Conservation (phyloP, 129 eudicot genomes). For the Chrysanthemum lavandulifolium region DNA sequence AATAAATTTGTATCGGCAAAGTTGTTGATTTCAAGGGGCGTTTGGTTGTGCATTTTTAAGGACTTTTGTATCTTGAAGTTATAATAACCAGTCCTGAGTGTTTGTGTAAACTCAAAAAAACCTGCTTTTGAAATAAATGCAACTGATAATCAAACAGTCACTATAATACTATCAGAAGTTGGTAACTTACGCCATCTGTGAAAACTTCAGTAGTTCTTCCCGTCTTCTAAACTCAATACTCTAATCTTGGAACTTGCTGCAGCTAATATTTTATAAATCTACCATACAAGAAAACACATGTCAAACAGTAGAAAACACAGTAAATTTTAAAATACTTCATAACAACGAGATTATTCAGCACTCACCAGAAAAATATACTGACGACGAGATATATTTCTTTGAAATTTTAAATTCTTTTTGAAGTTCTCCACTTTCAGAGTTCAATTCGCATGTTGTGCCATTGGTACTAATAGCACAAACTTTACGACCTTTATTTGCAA, state of each 20-base stretch:
- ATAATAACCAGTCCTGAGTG: not conserved
- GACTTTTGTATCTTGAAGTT: not conserved
- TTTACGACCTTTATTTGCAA: constrained; percentile 43
- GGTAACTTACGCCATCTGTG: constrained; percentile 36
- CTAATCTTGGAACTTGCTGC: constrained; percentile 37
- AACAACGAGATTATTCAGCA: constrained; percentile 1
- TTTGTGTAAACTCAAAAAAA: not conserved
- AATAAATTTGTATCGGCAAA: not conserved
- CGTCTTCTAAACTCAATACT: constrained; percentile 40
- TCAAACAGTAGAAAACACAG: constrained; percentile 15
- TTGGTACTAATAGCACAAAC: constrained; percentile 33
- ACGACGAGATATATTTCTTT: constrained; percentile 41
- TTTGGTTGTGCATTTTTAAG: not conserved
- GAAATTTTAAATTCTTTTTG: constrained; percentile 38
- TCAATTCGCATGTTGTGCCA: constrained; percentile 46
- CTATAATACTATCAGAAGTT: not conserved
- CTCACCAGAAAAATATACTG: constrained; percentile 38
- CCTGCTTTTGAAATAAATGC: too few species aligned
- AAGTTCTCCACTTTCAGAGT: constrained; percentile 53
- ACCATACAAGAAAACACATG: constrained; percentile 17
- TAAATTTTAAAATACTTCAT: not conserved
- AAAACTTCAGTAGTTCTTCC: constrained; percentile 44
- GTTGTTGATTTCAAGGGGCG: not conserved
- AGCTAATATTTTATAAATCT: constrained; percentile 54
- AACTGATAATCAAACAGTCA: not conserved